Conservation (phyloP, 1,139 yeast genomes). For the Yamadazyma jaroonii region DNA sequence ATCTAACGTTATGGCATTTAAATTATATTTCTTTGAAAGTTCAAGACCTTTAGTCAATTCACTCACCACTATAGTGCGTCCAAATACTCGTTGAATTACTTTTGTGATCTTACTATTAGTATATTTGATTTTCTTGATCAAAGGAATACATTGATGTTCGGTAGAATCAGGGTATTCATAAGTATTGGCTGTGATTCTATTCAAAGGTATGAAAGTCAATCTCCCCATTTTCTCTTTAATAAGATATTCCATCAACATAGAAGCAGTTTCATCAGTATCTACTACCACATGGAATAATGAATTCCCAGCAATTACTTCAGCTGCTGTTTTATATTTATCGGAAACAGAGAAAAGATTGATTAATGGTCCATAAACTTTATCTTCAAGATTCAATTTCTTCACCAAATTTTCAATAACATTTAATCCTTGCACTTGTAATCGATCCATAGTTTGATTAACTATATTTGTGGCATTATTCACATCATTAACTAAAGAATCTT, state of each 20-base stretch:
- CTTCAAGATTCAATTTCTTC: constrained; percentile 48
- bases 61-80: constrained; percentile 73
- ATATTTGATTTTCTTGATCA: constrained; percentile 67
- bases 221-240: constrained; percentile 73
- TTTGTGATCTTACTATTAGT: constrained; percentile 49
- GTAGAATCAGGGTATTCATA: constrained; percentile 51
- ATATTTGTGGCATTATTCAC: constrained; percentile 55
- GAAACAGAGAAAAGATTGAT: constrained; percentile 81
- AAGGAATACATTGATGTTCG: constrained; percentile 63
- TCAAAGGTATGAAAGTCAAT: constrained; percentile 87
- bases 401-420: constrained; percentile 63
- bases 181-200: constrained; percentile 48
- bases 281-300: constrained; percentile 87
- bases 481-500: constrained; percentile 56
- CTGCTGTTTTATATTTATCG: constrained; percentile 80
- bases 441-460: constrained; percentile 72
- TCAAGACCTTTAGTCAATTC: constrained; percentile 69
- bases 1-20: constrained; percentile 82
- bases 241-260: constrained; percentile 72
- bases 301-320: constrained; percentile 86
- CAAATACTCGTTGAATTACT: constrained; percentile 79
- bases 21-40: constrained; percentile 57
- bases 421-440: constrained; percentile 67
- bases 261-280: constrained; percentile 83
- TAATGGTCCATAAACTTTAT: constrained; percentile 76